Evolutionary conservation across 2,329 filamentous ascomycete species (phyloP).

Genomic region (Phoma herbarum): DNA sequence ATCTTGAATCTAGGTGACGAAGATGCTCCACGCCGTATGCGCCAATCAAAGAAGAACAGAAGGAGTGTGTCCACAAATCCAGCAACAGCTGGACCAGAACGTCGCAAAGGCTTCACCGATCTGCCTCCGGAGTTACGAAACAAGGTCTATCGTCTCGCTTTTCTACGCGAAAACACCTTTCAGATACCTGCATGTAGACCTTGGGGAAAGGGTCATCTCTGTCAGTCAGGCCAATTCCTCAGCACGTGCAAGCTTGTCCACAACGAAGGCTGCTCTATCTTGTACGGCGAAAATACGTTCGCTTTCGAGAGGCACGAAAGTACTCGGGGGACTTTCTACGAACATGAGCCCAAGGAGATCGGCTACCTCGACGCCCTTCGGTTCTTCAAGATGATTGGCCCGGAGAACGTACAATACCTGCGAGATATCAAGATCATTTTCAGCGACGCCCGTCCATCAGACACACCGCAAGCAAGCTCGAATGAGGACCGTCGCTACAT

Average conservation of each 20-base stretch:
- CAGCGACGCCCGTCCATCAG: slow-evolving; percentile 56
- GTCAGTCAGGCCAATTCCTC: slow-evolving; percentile 56
- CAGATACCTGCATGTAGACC: slow-evolving; percentile 41
- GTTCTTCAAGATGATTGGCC: slow-evolving; percentile 59
- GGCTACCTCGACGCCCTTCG: slow-evolving; percentile 58
- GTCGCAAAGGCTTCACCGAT: slow-evolving; percentile 35
- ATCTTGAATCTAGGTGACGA: slow-evolving; percentile 28
- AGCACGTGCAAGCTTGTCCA: slow-evolving; percentile 57
- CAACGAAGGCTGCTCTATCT: slow-evolving; percentile 57
- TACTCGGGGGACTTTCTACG: slow-evolving; percentile 54
- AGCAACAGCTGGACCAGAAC: background rate
- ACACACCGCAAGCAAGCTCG: slow-evolving; percentile 50
- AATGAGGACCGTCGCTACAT: slow-evolving; percentile 59
- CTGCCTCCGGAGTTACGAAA: slow-evolving; percentile 57
- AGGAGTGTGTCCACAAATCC: background rate
- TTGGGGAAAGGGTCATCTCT: slow-evolving; percentile 47
- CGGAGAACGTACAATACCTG: slow-evolving; percentile 57
- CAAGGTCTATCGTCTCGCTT: slow-evolving; percentile 56
- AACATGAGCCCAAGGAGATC: slow-evolving; percentile 54
- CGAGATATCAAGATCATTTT: slow-evolving; percentile 56
- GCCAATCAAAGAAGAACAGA: slow-evolving; percentile 19
- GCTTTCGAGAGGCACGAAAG: slow-evolving; percentile 52
- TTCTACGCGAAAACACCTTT: slow-evolving; percentile 49
- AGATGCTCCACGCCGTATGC: slow-evolving; percentile 30
- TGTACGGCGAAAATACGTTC: slow-evolving; percentile 62